Conservation (phyloP, 495 filamentous ascomycete genomes). For the Podospora anserina region DNA sequence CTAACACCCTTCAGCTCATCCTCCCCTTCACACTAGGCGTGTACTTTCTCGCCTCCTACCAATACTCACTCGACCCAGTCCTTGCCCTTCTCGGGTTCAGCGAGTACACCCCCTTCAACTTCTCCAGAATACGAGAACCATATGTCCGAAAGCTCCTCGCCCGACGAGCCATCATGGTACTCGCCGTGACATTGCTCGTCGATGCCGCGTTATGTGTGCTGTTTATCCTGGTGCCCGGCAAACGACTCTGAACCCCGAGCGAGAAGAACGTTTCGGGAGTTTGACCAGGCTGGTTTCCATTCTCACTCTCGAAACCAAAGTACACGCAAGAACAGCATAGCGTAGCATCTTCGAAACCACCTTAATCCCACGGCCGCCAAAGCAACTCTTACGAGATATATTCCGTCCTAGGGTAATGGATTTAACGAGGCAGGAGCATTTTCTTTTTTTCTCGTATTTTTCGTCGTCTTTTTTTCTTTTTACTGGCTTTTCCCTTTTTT, state of each 20-base stretch:
- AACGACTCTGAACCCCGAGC: conserved; percentile 57
- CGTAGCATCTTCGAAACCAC: neutral
- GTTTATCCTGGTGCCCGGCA: conserved; percentile 92
- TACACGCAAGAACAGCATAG: neutral
- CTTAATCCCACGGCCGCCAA: neutral
- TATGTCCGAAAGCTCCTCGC: conserved; percentile 81
- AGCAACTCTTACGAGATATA: neutral
- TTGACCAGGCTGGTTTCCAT: conserved; percentile 1
- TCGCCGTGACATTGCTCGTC: conserved; percentile 67
- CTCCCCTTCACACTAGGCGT: conserved; percentile 89
- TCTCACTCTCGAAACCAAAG: neutral
- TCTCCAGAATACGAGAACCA: conserved; percentile 78
- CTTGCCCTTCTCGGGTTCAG: conserved; percentile 85
- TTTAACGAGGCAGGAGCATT: neutral
- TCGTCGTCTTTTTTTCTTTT: neutral
- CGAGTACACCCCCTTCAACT: conserved; percentile 93
- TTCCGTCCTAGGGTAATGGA: neutral
- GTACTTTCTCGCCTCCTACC: conserved; percentile 83
- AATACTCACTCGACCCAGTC: conserved; percentile 90
- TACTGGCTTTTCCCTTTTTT: neutral
- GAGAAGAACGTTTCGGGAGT: neutral
- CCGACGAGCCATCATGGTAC: conserved; percentile 74
- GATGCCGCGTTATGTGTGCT: conserved; percentile 73
- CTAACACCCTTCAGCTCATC: conserved; percentile 62
- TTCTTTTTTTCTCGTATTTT: neutral